Evolutionary conservation across 2,329 filamentous ascomycete species (phyloP).

Genomic region (Ophiostoma populinum): DNA sequence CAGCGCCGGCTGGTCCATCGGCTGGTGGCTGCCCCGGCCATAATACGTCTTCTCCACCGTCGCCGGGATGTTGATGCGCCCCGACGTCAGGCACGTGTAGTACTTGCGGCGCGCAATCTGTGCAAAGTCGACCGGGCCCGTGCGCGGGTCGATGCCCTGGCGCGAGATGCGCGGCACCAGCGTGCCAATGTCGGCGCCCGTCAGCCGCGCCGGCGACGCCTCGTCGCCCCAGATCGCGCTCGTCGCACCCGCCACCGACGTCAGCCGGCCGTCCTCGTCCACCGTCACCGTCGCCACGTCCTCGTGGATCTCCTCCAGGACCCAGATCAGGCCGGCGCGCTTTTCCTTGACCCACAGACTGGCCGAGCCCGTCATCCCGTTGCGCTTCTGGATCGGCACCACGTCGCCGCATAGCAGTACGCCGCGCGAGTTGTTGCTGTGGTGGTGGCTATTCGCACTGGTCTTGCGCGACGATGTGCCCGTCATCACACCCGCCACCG

Average conservation of each 20-base stretch:
- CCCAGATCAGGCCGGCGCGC: slow-evolving; percentile 84
- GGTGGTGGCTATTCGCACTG: slow-evolving; percentile 41
- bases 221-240: slow-evolving; percentile 73
- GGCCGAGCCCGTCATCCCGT: slow-evolving; percentile 78
- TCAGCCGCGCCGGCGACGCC: slow-evolving; percentile 42
- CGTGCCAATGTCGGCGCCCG: slow-evolving; percentile 57
- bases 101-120: slow-evolving; percentile 55
- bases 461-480: slow-evolving; percentile 36
- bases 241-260: slow-evolving; percentile 56
- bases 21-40: too few relatives aligned
- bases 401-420: slow-evolving; percentile 92
- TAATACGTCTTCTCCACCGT: slow-evolving; percentile 53
- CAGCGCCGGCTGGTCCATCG: slow-evolving; percentile 52
- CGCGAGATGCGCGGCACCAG: slow-evolving; percentile 72
- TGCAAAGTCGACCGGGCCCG: slow-evolving; percentile 61
- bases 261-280: slow-evolving; percentile 60
- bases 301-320: slow-evolving; percentile 92
- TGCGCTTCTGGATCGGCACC: slow-evolving; percentile 93
- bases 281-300: slow-evolving; percentile 66
- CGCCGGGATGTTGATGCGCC: slow-evolving; percentile 67
- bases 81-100: slow-evolving; percentile 69
- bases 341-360: slow-evolving; percentile 99
- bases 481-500: too few relatives aligned
- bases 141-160: slow-evolving; percentile 51
- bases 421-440: slow-evolving; percentile 50